A percentile compares a stretch with the other conserved stretches of the same genome.
Conservation (phyloP, 2,329 filamentous ascomycete species). For the Cercospora janseana region DNA sequence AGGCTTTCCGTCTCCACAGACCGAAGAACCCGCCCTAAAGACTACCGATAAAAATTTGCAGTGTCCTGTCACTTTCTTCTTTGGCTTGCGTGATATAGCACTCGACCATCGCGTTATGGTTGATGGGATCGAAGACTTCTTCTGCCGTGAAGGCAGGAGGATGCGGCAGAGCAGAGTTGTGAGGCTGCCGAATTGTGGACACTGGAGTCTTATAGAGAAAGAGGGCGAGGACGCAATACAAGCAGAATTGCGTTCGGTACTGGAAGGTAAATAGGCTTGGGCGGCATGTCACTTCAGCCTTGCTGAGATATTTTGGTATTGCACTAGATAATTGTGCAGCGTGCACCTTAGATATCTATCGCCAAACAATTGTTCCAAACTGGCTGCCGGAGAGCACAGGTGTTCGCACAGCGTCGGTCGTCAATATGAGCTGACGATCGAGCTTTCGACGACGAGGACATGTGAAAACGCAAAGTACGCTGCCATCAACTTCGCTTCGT, state of each 20-base stretch:
- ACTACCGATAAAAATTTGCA: slow-evolving; percentile 40
- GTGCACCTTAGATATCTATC: too few species aligned
- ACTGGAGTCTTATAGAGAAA: slow-evolving; percentile 55
- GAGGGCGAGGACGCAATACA: slow-evolving; percentile 22
- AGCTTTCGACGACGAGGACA: too few species aligned
- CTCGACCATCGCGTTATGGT: slow-evolving; percentile 51
- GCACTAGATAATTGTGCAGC: too few species aligned
- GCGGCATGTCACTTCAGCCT: too few species aligned
- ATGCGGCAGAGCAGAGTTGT: slow-evolving; percentile 43
- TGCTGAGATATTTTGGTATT: too few species aligned
- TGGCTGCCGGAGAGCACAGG: too few species aligned
- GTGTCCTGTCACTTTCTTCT: slow-evolving; percentile 54
- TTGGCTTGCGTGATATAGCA: slow-evolving; percentile 54
- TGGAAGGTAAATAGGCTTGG: not conserved
- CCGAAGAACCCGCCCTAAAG: slow-evolving; percentile 33
- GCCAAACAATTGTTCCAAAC: too few species aligned
- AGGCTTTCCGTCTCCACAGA: slow-evolving; percentile 15
- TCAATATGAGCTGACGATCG: too few species aligned
- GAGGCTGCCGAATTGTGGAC: slow-evolving; percentile 50
- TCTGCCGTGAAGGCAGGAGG: slow-evolving; percentile 29
- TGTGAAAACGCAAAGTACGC: too few species aligned
- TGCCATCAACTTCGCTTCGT: too few species aligned
- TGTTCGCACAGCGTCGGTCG: too few species aligned
- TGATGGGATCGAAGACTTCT: slow-evolving; percentile 54
- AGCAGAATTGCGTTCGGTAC: slow-evolving; percentile 4